Evolutionary conservation across 768 basidiomycete species (phyloP), one percentile per base, ranked within the genome.

Genomic region (Sistotremastrum niveocremeum): DNA sequence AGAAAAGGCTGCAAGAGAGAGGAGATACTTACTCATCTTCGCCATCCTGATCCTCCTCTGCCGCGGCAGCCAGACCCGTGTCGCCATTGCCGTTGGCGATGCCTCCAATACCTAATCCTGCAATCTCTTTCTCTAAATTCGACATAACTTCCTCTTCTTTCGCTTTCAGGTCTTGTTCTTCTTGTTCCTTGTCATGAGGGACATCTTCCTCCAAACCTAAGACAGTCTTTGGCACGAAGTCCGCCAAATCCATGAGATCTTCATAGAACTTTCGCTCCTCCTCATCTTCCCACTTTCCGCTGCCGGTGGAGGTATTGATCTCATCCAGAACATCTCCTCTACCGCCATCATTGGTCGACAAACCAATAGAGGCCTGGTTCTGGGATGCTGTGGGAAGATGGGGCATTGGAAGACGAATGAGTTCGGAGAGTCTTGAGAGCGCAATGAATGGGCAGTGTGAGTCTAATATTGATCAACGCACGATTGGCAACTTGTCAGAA

Each of bases 231-330:
- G 95, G 95, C 2, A 95, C 89, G 48, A 90, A 88, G 48, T 95
- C 89, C 49, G 83, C 82, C 45, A 97, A 60, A 61, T 98, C 95
- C 49, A 85, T 76, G 38, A 95, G 68, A 49, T 97, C 91, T 57
- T 97, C 94, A 54, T 83, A 98, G 63, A 94, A 98, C 48, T 81
- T 70, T 28, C 84, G 71, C 60, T 97, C 94, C 65, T 99, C 94
- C 53, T 98, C 95, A 54, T 98, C 95, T 61, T 89, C 89, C 95
- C 95, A 99, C 61, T 97, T 91, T 3, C 90, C 84, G 5, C 84
- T 81, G 3, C 71, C 64, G 0, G 60, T 54, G 9, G 55, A 56
- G 4, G 61, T 60, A 7, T 67, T 52, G 29, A 65, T 57, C 3
- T 46, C 46, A 39, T 84, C 77, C 6, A 89, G 83, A 1, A 70